A percentile compares a stretch with the other conserved stretches of the same genome.
Evolutionary conservation across 345 rosid genomes (phyloP).

Genomic region (Psidium friedrichsthalianum): DNA sequence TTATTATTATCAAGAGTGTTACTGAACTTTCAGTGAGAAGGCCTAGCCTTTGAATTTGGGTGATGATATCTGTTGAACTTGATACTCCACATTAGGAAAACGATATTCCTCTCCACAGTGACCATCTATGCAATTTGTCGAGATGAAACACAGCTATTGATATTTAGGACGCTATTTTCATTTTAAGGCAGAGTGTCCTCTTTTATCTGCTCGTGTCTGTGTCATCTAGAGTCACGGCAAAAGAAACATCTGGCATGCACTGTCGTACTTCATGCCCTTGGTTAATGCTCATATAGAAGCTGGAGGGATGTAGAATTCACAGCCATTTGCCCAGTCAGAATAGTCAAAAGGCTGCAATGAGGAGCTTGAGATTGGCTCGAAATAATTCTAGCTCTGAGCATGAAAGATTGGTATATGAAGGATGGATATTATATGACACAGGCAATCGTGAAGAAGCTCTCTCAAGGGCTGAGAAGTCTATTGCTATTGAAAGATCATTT

Average conservation of each 20-base stretch:
- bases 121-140: not conserved
- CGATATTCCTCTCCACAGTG: not conserved
- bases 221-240: not conserved
- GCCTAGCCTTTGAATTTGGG: not conserved
- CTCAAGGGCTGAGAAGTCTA: constrained; percentile 62
- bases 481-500: constrained; percentile 64
- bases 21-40: not conserved
- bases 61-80: not conserved
- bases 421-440: constrained; percentile 88
- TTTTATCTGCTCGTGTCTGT: not conserved
- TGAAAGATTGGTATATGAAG: constrained; percentile 81
- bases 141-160: not conserved
- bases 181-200: not conserved
- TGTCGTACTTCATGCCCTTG: not conserved
- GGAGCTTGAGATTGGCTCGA: constrained; percentile 66
- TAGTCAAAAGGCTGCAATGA: constrained; percentile 88
- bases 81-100: not conserved
- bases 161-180: too few relatives aligned
- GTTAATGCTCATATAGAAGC: not conserved
- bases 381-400: constrained; percentile 50
- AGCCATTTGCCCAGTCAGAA: constrained; percentile 70
- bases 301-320: not conserved
- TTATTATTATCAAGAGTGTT: not conserved
- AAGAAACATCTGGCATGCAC: not conserved
- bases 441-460: constrained; percentile 79